Base-by-base conservation (phyloP, 179 eudicot genomes). In the Silene vulgaris region DNA sequence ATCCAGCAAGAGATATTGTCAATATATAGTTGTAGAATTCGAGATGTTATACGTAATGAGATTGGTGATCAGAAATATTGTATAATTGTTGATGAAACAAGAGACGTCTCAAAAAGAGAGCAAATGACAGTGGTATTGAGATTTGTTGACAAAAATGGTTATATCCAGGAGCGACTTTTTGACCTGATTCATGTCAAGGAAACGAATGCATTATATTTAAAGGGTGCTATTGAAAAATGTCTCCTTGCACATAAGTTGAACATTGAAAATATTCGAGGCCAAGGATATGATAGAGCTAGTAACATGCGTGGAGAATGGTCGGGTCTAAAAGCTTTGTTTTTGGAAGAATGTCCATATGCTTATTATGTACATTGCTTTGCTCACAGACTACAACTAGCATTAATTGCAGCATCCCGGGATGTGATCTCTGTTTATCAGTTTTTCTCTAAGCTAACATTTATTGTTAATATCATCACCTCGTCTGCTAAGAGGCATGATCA, bases 341-440 rank as follows among this genome's bases (percentile, higher is more conserved):
- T 74, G 19, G n/a, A 8, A 2, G 78, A 79, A 7, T 40, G 30
- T 45, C 56, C 59, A 12, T 69, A 20, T 19, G 65, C 76, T 3
- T 77, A 63, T 56, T 74, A 66, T 73, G 60, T 74, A 2, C 78
- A 74, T 69, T 79, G 74, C 35, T 74, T 79, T 60, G 64, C 78
- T 23, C 77, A 79, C 60, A 48, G 56, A 12, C 48, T 79, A 0
- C 63, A 74, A 28, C 19, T 74, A 4, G 65, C 71, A 68, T 26
- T 74, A 32, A 70, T 74, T 8, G 78, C 65, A 35, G 29, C 37
- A 19, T 13, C 82, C 21, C 63, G 52, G 17, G 65, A 74, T 4
- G 30, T 67, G 4, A 35, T 13, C 20, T 17, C 7, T 20, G 60
- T 75, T 32, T 32, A 32, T 32, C 37, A 75, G 16, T 43, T 75